Evolutionary conservation across 2,329 filamentous ascomycete genomes (phyloP).

Genomic region (Pestalotiopsis sp.): DNA sequence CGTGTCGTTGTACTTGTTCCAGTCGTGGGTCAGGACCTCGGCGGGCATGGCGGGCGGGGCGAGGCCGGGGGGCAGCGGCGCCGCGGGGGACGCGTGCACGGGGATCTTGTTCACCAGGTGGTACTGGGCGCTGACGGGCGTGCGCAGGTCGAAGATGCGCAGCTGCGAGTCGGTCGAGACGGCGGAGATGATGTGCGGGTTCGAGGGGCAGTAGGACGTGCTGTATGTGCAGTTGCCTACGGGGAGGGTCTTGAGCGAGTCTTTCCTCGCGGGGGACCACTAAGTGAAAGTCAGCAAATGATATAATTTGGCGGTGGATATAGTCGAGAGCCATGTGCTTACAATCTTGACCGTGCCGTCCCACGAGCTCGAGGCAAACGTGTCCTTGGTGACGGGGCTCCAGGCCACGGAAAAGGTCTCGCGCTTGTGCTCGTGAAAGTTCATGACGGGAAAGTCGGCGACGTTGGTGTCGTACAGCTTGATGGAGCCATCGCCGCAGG

Average conservation of each 20-base stretch:
- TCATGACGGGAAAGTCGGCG: conserved; percentile 81
- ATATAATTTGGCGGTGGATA: too few species aligned
- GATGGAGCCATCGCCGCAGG: conserved; percentile 89
- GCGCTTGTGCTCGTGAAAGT: conserved; percentile 90
- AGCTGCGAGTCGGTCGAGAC: conserved; percentile 89
- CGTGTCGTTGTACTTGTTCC: conserved; percentile 94
- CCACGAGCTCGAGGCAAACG: conserved; percentile 91
- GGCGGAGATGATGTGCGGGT: conserved; percentile 81
- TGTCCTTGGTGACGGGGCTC: conserved; percentile 90
- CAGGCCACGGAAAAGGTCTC: conserved; percentile 93
- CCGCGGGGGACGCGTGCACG: conserved; percentile 70
- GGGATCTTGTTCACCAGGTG: conserved; percentile 83
- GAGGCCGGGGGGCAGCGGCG: conserved; percentile 35
- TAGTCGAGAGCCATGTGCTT: conserved; percentile 24
- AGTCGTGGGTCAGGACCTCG: conserved; percentile 93
- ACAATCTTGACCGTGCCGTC: conserved; percentile 93
- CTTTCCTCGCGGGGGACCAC: conserved; percentile 81
- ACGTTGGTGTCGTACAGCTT: conserved; percentile 90
- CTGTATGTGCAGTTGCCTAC: conserved; percentile 95
- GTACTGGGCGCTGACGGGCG: conserved; percentile 82
- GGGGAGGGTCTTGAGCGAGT: conserved; percentile 82
- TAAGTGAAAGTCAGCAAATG: conserved; percentile 28
- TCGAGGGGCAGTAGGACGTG: conserved; percentile 87
- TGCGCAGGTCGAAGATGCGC: conserved; percentile 88
- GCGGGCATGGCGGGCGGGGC: conserved; percentile 58